Base-by-base conservation (phyloP, 371 early-diverging fungal genomes). In the Parasitella parasitica region DNA sequence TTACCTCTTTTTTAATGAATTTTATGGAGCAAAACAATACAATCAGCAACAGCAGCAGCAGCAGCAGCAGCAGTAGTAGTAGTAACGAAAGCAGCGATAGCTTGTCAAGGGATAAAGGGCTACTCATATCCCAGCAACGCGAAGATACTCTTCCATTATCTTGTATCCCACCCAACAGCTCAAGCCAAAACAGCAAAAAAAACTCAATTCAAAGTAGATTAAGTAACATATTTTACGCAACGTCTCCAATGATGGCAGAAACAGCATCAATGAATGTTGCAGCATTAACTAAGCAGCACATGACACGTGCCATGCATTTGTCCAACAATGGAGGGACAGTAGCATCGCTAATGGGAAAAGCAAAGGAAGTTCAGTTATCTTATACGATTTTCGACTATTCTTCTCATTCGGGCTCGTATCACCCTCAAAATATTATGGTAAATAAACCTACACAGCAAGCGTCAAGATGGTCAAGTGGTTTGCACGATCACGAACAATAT, bases 391-490 rank as follows among this genome's bases (percentile, higher is more conserved):
- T 85, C 58, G 71, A 77, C 8, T 88, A 75, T 60, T 91, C 91
- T 0, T 86, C 88, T 20, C 85, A 89, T 67, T 85, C 91, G 0
- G 83, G 91, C 1, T 67, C 70, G n/a, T 94, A 89, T 68, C 84
- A 85, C 46, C 93, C 95, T 26, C 72, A 76, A 38, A 82, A 94
- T 68, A 89, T 95, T 57, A 72, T 76, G 74, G 77, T 76, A 16
- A 82, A 90, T 74, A 83, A 84, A 16, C 92, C 93, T 3, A 75
- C 70, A 15, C 91, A 95, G 66, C 83, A 88, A 59, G 61, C 75
- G 6, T 91, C 91, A 28, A 77, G 95, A 22, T 95, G 95, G 95
- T 88, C 91, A 15, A 82, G 82, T 48, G 86, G 81, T n/a, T 73
- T 77, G 26, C 89, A 91, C 70, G 87, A 89, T 71, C 91, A 89